Base-by-base conservation (phyloP, 2,329 filamentous ascomycete genomes). In the Scedosporium aurantiacum region DNA sequence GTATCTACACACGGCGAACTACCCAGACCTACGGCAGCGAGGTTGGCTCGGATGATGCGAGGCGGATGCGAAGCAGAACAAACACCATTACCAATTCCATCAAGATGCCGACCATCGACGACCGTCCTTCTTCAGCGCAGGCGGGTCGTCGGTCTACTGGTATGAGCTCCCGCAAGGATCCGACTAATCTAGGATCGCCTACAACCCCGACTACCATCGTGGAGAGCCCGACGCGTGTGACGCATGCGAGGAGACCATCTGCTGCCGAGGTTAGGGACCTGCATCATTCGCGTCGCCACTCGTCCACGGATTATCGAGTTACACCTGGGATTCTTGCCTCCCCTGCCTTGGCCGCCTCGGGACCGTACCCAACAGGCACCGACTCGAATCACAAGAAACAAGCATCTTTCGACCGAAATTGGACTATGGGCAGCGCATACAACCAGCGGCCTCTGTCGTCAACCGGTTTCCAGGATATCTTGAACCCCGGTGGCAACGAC, bases 231-330 rank as follows among this genome's bases (percentile, higher is more conserved):
- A 74, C 75, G 28, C 78, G 61, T 67, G 82, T 75, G 43, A 74
- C 71, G 45, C 79, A 86, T 65, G 75, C 77, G 60, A 81, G 81
- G 70, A 78, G 83, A 60, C 89, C 91, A 2, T 95, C 90, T 12
- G 90, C 90, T 62, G 90, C 90, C 43, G 93, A 89, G 10, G 82
- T 95, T 47, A 83, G 91, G 66, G 89, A 91, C 63, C 77, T 95
- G 67, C 87, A 94, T 68, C 90, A 96, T 71, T 90, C 88, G 47
- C 84, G 91, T 50, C 87, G 91, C 63, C 91, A 95, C 74, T 97
- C 92, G 2, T 94, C 90, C 2, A 91, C 90, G 57, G 91, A 95
- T 66, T 88, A 86, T 70, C 80, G 84, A 58, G 72, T 73, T 57
- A 69, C 72, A 12, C 68, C 74, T 2, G 61, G n/a, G n/a, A n/a